Evolutionary conservation across 2,329 filamentous ascomycete genomes (phyloP).

Genomic region (Diplodia scrobiculata): DNA sequence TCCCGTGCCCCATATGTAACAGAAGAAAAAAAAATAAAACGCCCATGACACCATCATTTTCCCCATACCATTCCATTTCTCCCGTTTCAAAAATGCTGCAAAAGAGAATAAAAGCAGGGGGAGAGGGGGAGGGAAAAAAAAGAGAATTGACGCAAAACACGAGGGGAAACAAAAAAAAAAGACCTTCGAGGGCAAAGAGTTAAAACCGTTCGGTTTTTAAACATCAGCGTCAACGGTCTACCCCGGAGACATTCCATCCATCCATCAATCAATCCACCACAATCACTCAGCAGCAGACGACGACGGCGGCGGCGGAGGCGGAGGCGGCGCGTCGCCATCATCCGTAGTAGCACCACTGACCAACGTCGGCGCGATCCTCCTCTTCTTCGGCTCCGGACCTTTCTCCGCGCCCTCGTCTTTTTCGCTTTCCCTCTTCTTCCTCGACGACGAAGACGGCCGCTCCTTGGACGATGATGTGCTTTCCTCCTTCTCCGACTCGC

Average conservation of each 20-base stretch:
- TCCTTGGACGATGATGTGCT: background rate
- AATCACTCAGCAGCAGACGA: no score
- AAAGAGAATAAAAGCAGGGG: background rate
- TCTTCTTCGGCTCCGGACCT: constrained; percentile 22
- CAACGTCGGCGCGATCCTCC: constrained; percentile 27
- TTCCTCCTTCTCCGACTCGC: constrained; percentile 38
- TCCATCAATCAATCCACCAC: background rate
- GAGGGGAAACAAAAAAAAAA: no score
- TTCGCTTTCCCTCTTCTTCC: constrained; percentile 36
- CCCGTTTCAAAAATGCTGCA: constrained; percentile 12
- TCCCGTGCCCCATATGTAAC: background rate
- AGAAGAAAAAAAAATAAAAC: background rate
- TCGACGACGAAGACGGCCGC: background rate
- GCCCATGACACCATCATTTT: constrained; percentile 19
- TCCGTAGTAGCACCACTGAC: background rate
- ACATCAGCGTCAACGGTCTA: background rate
- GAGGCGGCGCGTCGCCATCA: no score
- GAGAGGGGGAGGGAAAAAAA: background rate
- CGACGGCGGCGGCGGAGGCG: background rate
- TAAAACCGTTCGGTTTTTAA: no score
- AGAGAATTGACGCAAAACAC: no score
- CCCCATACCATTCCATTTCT: background rate
- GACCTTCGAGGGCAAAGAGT: no score
- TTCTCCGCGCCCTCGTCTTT: constrained; percentile 38
- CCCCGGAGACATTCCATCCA: background rate